A percentile compares a stretch with the other conserved stretches of the same genome.
Evolutionary conservation across 768 basidiomycete genomes (phyloP).

Genomic region (Phanerochaete sordida): DNA sequence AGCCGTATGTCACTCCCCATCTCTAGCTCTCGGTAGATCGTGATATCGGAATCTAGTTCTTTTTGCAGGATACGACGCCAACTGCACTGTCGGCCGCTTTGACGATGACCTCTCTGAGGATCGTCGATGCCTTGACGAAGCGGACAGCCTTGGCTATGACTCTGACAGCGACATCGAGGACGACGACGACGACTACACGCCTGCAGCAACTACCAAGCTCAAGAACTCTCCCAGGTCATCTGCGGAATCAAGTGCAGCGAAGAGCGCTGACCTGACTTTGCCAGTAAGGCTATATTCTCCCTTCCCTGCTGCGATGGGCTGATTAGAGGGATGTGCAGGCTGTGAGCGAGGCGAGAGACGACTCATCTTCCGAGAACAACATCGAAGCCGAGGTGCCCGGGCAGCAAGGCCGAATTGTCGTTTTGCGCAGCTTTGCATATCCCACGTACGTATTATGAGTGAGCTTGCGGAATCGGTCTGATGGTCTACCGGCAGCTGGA

Average conservation of each 20-base stretch:
- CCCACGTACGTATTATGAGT: background rate
- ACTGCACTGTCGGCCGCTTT: background rate
- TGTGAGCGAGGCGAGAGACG: background rate
- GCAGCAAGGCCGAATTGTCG: background rate
- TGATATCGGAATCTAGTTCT: background rate
- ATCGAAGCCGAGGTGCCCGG: background rate
- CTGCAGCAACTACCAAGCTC: too few species aligned
- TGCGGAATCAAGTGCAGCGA: too few species aligned
- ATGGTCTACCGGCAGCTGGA: background rate
- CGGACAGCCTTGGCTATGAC: background rate
- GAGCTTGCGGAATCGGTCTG: background rate
- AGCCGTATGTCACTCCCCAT: background rate
- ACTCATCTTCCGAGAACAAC: background rate
- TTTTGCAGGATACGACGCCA: background rate
- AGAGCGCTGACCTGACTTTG: too few species aligned
- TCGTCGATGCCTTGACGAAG: background rate
- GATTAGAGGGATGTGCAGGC: background rate
- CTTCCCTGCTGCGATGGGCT: too few species aligned
- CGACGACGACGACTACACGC: background rate
- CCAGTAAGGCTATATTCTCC: too few species aligned
- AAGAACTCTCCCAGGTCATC: too few species aligned
- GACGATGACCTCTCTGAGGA: background rate
- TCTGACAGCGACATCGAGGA: slow-evolving; percentile 10
- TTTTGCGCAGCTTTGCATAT: background rate
- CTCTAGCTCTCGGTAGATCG: background rate